Conservation (phyloP, 2,329 filamentous ascomycete species). For the Ophiocordyceps sinensis region DNA sequence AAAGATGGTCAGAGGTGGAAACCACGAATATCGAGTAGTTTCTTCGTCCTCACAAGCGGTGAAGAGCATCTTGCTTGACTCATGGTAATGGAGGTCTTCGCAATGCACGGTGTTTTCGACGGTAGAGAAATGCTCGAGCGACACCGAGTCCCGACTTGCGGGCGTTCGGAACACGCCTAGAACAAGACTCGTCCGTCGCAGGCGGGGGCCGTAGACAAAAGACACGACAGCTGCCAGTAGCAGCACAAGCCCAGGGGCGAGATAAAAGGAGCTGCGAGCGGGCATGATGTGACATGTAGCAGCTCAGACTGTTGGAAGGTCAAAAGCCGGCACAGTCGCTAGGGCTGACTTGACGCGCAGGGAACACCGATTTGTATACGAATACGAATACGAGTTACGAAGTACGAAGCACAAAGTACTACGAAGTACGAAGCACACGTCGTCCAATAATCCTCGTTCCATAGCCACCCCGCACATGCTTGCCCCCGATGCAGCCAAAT, state of each 20-base stretch:
- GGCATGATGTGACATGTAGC: conserved; percentile 1
- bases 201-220: conserved; percentile 2
- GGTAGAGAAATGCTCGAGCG: conserved; percentile 16
- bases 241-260: conserved; percentile 1
- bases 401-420: too few species aligned
- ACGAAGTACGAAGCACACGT: too few species aligned
- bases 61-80: conserved; percentile 32
- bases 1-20: conserved; percentile 30
- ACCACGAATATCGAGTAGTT: conserved; percentile 32
- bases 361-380: too few species aligned
- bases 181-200: conserved; percentile 5
- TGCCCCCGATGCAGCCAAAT: background rate
- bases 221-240: conserved; percentile 2
- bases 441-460: too few species aligned
- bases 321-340: too few species aligned
- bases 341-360: too few species aligned
- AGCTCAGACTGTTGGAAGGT: too few species aligned
- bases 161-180: conserved; percentile 14
- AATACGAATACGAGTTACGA: too few species aligned
- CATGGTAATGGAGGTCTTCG: conserved; percentile 45
- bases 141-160: conserved; percentile 6
- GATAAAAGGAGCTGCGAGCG: background rate
- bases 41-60: conserved; percentile 37
- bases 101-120: conserved; percentile 40
- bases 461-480: too few species aligned